Base-by-base conservation (phyloP, 1,139 yeast species). In the Lodderomyces pseudojiufengensis region DNA sequence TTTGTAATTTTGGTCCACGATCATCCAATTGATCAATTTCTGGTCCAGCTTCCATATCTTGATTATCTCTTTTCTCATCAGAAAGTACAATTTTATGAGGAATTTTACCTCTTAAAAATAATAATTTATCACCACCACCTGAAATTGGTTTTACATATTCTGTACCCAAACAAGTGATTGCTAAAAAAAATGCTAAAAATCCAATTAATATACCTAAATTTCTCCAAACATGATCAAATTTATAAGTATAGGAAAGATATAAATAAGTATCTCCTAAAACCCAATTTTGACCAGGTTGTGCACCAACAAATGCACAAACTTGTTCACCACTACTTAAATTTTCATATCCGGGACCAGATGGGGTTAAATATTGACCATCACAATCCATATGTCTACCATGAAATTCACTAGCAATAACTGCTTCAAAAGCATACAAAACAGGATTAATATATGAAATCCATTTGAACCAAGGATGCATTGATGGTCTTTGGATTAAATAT, bases 381-480 rank as follows among this genome's bases (percentile, higher is more conserved):
- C 85, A 79, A 18, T 57, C 59, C 79, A 77, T 75, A 31, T 61
- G 53, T 39, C 76, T 61, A 4, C 74, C 76, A 50, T 77, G 80
- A 48, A 78, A 78, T 48, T 78, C 84, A 27, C 68, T 61, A 11
- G 73, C 61, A 42, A 78, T 54, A 62, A 78, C 62, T 9, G 78
- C 63, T 49, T 78, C 83, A 41, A 76, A 78, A 6, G 73, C 76
- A 46, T 77, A 78, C 31, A 73, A 57, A 36, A 78, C 55, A 3
- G 84, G 84, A 45, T 78, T 63, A 38, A 76, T 59, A 48, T 76
- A 78, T 4, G 77, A 70, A 28, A 76, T 66, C 84, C 84, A 78
- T 51, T 73, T 70, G 49, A 77, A 76, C 82, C 83, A 78, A 25
- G 80, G 79, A 44, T 70, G 80, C 82, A 78, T 78, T 0, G 72